Evolutionary conservation across 148 eudicot species (phyloP).

Genomic region (Beta vulgaris): DNA sequence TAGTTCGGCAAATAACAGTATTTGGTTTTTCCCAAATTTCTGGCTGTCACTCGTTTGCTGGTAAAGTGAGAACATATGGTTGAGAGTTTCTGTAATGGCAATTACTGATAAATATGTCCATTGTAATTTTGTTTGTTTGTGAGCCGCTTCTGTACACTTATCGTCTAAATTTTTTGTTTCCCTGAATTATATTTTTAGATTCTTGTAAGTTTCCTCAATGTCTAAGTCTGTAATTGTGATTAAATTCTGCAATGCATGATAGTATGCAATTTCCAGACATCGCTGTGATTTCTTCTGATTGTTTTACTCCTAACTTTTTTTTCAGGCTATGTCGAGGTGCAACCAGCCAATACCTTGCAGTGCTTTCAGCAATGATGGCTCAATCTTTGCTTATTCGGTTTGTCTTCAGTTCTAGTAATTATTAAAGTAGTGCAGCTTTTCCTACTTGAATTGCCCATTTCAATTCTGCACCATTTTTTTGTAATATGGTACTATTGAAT

Average conservation of each 20-base stretch:
- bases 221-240: neutral
- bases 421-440: neutral
- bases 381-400: conserved; percentile 84
- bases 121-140: neutral
- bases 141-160: neutral
- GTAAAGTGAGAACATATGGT: too few relatives aligned
- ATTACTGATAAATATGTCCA: too few relatives aligned
- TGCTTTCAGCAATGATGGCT: conserved; percentile 85
- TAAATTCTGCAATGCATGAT: too few relatives aligned
- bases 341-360: conserved; percentile 78
- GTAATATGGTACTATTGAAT: neutral
- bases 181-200: neutral
- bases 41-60: too few relatives aligned
- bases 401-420: conserved; percentile 19
- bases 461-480: neutral
- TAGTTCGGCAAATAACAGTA: too few relatives aligned
- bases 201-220: neutral
- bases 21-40: too few relatives aligned
- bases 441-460: neutral
- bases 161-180: neutral
- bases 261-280: neutral
- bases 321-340: conserved; percentile 88
- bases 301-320: neutral
- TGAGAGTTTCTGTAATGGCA: too few relatives aligned
- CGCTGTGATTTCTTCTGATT: neutral